phyloP scores from a whole-genome alignment of 2,329 filamentous ascomycete species.

The Sporothrix protearum region DNA sequence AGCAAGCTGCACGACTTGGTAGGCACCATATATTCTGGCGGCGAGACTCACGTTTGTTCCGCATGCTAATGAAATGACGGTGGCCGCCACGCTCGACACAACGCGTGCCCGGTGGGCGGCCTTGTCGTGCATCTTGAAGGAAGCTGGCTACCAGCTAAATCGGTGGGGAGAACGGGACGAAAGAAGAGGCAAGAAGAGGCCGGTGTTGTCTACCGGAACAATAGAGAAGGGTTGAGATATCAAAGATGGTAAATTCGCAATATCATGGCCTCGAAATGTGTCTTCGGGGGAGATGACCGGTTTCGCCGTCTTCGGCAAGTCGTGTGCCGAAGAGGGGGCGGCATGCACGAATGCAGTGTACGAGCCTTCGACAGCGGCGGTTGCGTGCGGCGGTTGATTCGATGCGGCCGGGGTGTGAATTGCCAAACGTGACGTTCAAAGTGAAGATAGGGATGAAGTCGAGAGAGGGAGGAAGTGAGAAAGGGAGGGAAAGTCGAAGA shows the following conservation, averaged over 20 bases:
- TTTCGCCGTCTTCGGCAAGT: constrained; percentile 10
- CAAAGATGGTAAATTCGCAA: neutral
- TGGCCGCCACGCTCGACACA: constrained; percentile 80
- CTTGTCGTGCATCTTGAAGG: constrained; percentile 26
- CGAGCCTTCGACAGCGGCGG: neutral
- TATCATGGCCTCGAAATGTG: constrained; percentile 10
- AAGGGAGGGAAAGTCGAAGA: neutral
- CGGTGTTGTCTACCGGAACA: neutral
- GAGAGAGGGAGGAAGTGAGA: no score
- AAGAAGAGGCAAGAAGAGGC: neutral
- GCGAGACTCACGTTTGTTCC: constrained; percentile 73
- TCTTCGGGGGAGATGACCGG: neutral
- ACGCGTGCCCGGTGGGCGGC: constrained; percentile 55
- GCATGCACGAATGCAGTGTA: neutral
- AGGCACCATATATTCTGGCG: neutral
- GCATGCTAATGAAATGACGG: constrained; percentile 78
- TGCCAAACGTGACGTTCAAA: neutral
- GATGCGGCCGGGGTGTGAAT: neutral
- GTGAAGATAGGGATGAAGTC: neutral
- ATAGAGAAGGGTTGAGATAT: neutral
- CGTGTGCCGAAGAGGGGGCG: constrained; percentile 9
- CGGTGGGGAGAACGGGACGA: neutral
- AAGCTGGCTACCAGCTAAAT: neutral
- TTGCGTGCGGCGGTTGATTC: constrained; percentile 3
- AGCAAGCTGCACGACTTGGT: neutral